Conservation (phyloP, 2,329 filamentous ascomycete genomes). For the Colletotrichum caudatum region DNA sequence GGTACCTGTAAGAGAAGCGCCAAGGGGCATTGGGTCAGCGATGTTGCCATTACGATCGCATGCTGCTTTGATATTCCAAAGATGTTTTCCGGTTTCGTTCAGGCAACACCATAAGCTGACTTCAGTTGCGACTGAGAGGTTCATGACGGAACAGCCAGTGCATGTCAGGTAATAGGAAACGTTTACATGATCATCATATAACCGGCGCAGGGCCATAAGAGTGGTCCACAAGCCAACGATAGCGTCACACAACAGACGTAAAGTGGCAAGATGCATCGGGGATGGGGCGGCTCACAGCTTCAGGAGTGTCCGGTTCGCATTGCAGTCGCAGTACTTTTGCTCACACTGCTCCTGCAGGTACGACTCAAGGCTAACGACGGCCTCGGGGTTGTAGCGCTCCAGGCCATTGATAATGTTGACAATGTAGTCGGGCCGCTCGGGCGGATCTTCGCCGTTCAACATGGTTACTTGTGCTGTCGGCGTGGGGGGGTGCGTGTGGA, state of each 20-base stretch:
- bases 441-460: slow-evolving; percentile 85
- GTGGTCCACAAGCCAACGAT: slow-evolving; percentile 20
- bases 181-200: slow-evolving; percentile 84
- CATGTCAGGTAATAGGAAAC: slow-evolving; percentile 98
- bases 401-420: slow-evolving; percentile 95
- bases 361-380: slow-evolving; percentile 90
- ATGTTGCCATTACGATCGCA: background rate
- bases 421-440: slow-evolving; percentile 92
- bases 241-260: background rate
- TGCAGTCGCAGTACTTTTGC: slow-evolving; percentile 92
- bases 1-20: slow-evolving; percentile 75
- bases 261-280: background rate
- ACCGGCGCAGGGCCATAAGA: slow-evolving; percentile 40
- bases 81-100: slow-evolving; percentile 60
- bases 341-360: slow-evolving; percentile 97
- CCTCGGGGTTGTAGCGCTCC: slow-evolving; percentile 98
- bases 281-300: slow-evolving; percentile 84
- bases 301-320: slow-evolving; percentile 93
- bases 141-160: slow-evolving; percentile 67
- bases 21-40: slow-evolving; percentile 19
- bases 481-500: slow-evolving; percentile 42
- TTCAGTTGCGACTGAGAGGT: slow-evolving; percentile 70
- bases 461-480: slow-evolving; percentile 50
- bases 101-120: slow-evolving; percentile 73
- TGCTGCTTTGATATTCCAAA: slow-evolving; percentile 54